These are phyloP conservation scores for Neckera pumila DNA, from an alignment of 225 moss, liverwort and hornwort genomes.

Conservation along the genomic window DNA sequence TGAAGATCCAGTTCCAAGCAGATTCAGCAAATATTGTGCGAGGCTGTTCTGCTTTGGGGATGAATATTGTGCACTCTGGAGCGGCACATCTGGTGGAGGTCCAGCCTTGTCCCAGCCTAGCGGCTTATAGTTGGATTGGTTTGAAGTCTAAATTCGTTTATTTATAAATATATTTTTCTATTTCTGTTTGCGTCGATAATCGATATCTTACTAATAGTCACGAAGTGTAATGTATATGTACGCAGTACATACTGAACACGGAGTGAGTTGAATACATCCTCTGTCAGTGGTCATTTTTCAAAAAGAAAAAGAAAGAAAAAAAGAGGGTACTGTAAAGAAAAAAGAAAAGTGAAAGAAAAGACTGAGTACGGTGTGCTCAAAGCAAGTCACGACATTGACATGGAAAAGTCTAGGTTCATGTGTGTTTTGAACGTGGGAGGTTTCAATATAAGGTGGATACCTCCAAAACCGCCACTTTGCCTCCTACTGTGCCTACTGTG, in stretches of 20 bases:
- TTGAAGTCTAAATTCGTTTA: no score
- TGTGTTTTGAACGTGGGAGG: neutral
- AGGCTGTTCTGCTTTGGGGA: neutral
- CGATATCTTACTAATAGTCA: neutral
- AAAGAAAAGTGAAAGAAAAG: neutral
- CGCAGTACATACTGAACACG: neutral
- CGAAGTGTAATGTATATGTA: neutral
- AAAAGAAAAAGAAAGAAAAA: neutral
- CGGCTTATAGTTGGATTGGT: neutral
- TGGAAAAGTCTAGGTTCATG: neutral
- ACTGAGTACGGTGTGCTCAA: neutral
- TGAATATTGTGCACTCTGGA: neutral
- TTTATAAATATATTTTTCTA: neutral
- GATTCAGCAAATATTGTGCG: neutral
- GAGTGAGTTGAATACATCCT: neutral
- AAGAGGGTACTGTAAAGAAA: neutral
- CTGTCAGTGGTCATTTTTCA: neutral
- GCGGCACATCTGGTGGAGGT: neutral
- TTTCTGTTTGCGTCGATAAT: neutral
- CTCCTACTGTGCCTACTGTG: no score
- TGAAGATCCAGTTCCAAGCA: neutral
- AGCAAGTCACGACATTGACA: neutral
- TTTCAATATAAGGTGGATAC: no score
- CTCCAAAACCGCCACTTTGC: rapidly evolving
- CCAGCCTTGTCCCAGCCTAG: neutral